Base-by-base conservation (phyloP, 768 basidiomycete genomes). In the Leccinellum albellum region DNA sequence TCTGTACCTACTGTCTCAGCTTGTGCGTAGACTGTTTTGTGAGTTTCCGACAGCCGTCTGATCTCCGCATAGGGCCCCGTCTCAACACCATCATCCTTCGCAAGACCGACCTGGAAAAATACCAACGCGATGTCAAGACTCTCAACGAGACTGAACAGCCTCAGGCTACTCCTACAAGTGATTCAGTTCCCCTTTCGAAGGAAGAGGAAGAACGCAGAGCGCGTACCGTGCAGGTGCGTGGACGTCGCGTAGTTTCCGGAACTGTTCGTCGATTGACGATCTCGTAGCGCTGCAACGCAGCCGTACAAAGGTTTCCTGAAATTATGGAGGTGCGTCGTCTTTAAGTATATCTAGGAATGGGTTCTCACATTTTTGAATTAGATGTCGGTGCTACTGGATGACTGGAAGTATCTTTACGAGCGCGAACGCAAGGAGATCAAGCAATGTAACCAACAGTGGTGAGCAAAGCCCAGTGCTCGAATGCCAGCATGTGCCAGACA, bases 341-440 rank as follows among this genome's bases (percentile, higher is more conserved):
- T 28, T 3, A 6, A 2, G 14, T 45, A 24, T 20, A 28, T 17
- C 5, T 5, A 13, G 2, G 23, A 55, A 42, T 31, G 20, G n/a
- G 23, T 37, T 12, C 13, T 55, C 8, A 26, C 12, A 13, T 44
- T 44, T 17, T 21, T 14, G 42, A 44, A 26, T n/a, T 48, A 64
- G 68, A 50, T 74, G 15, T 71, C 67, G 8, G 61, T 62, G 4
- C 23, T 45, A 12, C 40, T 77, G 20, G 26, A 60, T 14, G 7
- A 14, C 12, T 76, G 75, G 76, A 74, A 60, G 59, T 4, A 26
- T 21, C 13, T 24, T 3, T 69, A 72, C 35, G 61, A 61, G 12
- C 17, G 2, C 5, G 45, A 51, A 24, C 46, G 50, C 3, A 51
- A 33, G 13, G 26, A 5, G 0, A n/a, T 57, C 9, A 63, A 64